A percentile compares a stretch with the other conserved stretches of the same genome.
Conservation (phyloP, 2,329 filamentous ascomycete species). For the Reticulascus tulasneorum region DNA sequence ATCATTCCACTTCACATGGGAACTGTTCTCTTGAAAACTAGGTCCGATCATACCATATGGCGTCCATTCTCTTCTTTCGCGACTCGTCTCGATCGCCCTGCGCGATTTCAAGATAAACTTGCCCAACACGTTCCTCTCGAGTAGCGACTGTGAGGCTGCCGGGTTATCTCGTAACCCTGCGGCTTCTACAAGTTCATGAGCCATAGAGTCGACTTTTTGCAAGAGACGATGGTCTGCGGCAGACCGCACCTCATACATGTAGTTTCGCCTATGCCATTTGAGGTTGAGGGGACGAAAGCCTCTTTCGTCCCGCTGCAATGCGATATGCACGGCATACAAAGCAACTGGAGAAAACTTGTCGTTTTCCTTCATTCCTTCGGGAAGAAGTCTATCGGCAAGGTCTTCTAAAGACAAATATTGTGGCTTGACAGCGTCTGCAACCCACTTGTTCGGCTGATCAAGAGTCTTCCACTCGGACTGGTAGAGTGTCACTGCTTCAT, state of each 20-base stretch:
- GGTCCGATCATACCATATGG: slow-evolving; percentile 45
- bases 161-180: slow-evolving; percentile 9
- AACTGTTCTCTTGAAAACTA: slow-evolving; percentile 15
- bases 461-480: slow-evolving; percentile 44
- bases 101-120: slow-evolving; percentile 48
- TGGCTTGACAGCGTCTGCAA: slow-evolving; percentile 32
- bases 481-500: slow-evolving; percentile 38
- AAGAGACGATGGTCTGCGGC: slow-evolving; percentile 45
- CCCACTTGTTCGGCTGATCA: slow-evolving; percentile 38
- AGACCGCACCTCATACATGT: slow-evolving; percentile 37
- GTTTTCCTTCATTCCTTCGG: slow-evolving; percentile 26
- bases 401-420: slow-evolving; percentile 48
- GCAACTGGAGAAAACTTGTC: slow-evolving; percentile 40
- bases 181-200: slow-evolving; percentile 51
- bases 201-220: slow-evolving; percentile 43
- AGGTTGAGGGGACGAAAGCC: slow-evolving; percentile 53
- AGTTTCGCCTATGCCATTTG: slow-evolving; percentile 15
- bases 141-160: slow-evolving; percentile 4
- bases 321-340: slow-evolving; percentile 67
- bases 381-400: slow-evolving; percentile 42
- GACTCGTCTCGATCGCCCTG: slow-evolving; percentile 46
- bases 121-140: slow-evolving; percentile 28
- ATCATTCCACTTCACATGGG: slow-evolving; percentile 35
- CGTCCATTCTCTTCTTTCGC: slow-evolving; percentile 45
- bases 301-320: slow-evolving; percentile 56